A percentile compares a stretch with the other conserved stretches of the same genome.
These are phyloP conservation scores for Entrophospora sp. DNA, from an alignment of 192 early-diverging fungal species.

Conservation along the genomic window DNA sequence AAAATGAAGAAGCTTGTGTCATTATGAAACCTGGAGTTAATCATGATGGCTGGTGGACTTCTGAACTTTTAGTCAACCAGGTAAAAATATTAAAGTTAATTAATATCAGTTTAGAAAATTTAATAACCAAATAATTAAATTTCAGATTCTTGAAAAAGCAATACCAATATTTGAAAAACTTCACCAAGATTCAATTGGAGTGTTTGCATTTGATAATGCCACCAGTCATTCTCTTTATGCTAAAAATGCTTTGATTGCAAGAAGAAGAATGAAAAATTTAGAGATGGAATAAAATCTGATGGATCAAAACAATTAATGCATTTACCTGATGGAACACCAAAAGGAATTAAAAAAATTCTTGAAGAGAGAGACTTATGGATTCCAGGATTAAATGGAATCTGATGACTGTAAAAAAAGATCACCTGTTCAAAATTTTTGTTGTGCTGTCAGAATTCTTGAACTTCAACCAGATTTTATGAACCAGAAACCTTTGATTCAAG, in stretches of 20 bases:
- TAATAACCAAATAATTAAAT: too few relatives aligned
- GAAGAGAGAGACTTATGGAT: background rate
- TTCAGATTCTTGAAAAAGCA: background rate
- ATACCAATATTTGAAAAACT: constrained; percentile 17
- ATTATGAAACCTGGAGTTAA: background rate
- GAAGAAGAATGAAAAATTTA: background rate
- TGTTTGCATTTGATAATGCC: constrained; percentile 26
- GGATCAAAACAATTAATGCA: background rate
- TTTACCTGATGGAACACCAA: background rate
- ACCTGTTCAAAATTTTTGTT: background rate
- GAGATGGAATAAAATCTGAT: background rate
- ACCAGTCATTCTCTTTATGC: constrained; percentile 20
- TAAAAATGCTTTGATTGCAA: constrained; percentile 21
- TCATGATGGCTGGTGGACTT: constrained; percentile 4
- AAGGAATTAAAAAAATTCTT: background rate
- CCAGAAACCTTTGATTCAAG: background rate
- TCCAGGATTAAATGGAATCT: background rate
- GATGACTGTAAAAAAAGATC: background rate
- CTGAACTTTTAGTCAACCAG: constrained; percentile 9
- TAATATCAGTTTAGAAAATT: too few relatives aligned
- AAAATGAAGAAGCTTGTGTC: background rate
- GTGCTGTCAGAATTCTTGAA: background rate
- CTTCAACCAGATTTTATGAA: background rate
- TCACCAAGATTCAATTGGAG: too few relatives aligned
- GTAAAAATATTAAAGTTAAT: too few relatives aligned